Base-by-base conservation (phyloP, 129 eudicot genomes). In the Centrapalus pauciflorus region DNA sequence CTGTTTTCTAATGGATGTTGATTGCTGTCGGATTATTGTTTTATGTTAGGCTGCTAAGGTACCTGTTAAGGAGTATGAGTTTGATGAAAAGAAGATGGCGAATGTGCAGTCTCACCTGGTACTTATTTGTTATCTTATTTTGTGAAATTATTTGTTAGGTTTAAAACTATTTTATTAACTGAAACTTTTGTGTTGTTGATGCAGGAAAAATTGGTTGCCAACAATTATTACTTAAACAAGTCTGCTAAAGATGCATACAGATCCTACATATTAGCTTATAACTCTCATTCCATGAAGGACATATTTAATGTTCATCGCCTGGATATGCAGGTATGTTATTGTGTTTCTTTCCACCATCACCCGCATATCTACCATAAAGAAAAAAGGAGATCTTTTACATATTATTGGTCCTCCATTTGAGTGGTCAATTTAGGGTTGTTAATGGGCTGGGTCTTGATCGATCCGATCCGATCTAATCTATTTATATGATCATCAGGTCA, bases 161-260 rank as follows among this genome's bases (percentile, higher is more conserved):
- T 33, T 14, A 4, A n/a, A 13, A 29, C 5, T 28, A 46, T 46
- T 14, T 8, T 46, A 1, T 46, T 46, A 2, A 3, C 17, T 34
- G 30, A 34, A 49, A 2, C 27, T 6, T 35, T 52, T 46, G 56
- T 58, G 46, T 28, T 46, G 2, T 21, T 75, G 66, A 25, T 82
- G 81, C 90, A 94, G 99, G 97, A 89, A 64, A 89, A 86, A 50
- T 50, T 94, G 82, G 85, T 94, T 12, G 78, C 75, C 7, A 79
- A 61, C 55, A 94, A 89, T 65, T 94, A 82, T 74, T 77, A 86
- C 56, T 57, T 94, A 82, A 89, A 94, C 83, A 84, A 80, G 72
- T 79, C 96, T 3, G 99, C 99, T 25, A 93, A 86, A 80, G 95
- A 94, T 63, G 99, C 96, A 10, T 94, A 89, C 63, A 80, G 97